Evolutionary conservation across 805 yeast species (phyloP), one percentile per base, ranked within the genome.

Genomic region (Candida saitoana): DNA sequence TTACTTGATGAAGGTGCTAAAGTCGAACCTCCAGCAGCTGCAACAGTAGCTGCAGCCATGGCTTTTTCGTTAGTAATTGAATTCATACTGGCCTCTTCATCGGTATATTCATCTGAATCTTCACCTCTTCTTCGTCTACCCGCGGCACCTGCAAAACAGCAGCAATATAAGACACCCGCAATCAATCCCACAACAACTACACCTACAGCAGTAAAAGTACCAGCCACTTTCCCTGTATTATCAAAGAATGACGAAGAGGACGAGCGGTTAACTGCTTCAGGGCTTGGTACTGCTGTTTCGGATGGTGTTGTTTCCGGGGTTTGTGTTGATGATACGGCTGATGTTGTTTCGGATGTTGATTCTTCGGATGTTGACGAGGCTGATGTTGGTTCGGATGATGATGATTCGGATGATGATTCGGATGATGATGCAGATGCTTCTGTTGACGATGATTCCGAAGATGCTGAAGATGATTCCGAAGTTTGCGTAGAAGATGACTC

Each of bases 201-300:
- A 1, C 90, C 96, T 14, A 87, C 93, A 0, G 77, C 89, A 2
- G 84, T 79, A 62, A 87, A 87, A 0, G 88, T 84, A 3, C 95
- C 96, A 0, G 90, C 95, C 1, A 87, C 93, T 56, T 83, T 84
- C 0, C 91, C 95, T 36, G 77, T 77, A 36, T 78, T 67, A 43
- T 73, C 70, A 71, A 84, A 87, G 55, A 83, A 87, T 2, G 80
- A 66, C 15, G 52, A 54, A 4, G 41, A 22, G 5, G 52, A 54
- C 4, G 41, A 22, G 5, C 35, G 18, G 9, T 38, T 29, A 7
- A 37, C 14, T 34, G 53, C 4, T 34, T 54, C 46, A 6, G 54
- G 44, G 5, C 52, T 45, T 3, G 52, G 43, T 2, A 60, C 17
- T 9, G 48, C 22, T 30, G 60, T 22, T 22, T 51, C 19, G 42